Evolutionary conservation across 225 moss, liverwort and hornwort genomes (phyloP).

Genomic region (Pleurozium schreberi): DNA sequence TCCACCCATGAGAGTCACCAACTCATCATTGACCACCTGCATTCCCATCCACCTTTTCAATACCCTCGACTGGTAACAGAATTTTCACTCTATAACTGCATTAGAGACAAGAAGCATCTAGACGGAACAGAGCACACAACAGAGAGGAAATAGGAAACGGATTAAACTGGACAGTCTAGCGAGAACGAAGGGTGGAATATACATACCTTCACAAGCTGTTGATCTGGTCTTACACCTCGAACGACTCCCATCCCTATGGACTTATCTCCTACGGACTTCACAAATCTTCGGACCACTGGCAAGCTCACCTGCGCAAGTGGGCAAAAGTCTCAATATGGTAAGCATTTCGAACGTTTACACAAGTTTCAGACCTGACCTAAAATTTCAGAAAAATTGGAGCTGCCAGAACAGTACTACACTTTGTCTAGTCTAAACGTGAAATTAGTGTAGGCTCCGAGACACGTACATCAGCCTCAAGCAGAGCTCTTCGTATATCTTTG

Average conservation of each 20-base stretch:
- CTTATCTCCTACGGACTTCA: slow-evolving; percentile 79
- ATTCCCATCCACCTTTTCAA: slow-evolving; percentile 10
- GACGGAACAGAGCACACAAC: background rate
- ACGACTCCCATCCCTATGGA: slow-evolving; percentile 78
- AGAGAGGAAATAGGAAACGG: background rate
- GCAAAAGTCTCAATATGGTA: background rate
- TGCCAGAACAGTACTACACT: background rate
- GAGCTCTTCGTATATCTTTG: slow-evolving; percentile 82
- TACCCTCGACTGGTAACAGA: background rate
- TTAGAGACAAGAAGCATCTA: background rate
- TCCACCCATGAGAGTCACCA: slow-evolving; percentile 86
- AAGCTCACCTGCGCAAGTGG: slow-evolving; percentile 53
- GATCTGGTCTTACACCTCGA: slow-evolving; percentile 84
- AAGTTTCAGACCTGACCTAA: background rate
- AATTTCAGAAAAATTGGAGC: background rate
- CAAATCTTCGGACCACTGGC: slow-evolving; percentile 90
- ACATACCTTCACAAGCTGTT: slow-evolving; percentile 67
- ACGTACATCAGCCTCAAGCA: slow-evolving; percentile 89
- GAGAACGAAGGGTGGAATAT: background rate
- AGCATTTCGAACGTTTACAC: background rate
- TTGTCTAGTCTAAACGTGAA: background rate
- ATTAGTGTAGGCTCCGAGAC: background rate
- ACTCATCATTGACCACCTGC: slow-evolving; percentile 98
- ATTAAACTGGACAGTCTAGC: background rate
- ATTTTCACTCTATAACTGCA: background rate